Percentiles rank a stretch among this genome's conserved stretches.
phyloP scores from a whole-genome alignment of 306 rosid species.

The Acacia crassicarpa region DNA sequence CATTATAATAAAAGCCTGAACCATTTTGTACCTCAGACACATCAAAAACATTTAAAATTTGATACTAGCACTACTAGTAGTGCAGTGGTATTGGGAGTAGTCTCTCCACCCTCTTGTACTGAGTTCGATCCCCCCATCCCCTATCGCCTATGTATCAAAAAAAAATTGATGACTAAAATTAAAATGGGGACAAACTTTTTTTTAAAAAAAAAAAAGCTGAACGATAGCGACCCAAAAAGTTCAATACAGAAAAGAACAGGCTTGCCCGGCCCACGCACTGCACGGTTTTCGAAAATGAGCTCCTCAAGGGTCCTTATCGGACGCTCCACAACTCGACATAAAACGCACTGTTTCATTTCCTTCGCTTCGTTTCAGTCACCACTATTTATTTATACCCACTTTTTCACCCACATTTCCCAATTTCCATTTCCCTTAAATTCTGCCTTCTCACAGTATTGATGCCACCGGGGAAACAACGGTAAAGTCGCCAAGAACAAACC shows the following conservation, averaged over 20 bases:
- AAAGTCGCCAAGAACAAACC: background rate
- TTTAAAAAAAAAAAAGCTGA: constrained; percentile 29
- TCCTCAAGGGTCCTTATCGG: background rate
- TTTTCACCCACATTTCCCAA: background rate
- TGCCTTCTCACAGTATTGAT: background rate
- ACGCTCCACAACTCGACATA: constrained; percentile 18
- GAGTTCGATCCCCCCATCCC: no score
- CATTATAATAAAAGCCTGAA: no score
- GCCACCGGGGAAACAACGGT: background rate
- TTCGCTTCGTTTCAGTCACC: background rate
- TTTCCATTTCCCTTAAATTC: background rate
- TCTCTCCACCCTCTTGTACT: no score
- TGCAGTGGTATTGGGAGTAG: no score
- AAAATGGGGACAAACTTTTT: no score
- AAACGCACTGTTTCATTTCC: background rate
- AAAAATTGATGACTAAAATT: no score
- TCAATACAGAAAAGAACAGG: background rate
- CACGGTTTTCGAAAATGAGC: background rate
- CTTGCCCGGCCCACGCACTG: background rate
- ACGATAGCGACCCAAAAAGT: background rate
- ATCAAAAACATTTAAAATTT: no score
- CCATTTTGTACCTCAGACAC: no score
- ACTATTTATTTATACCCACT: background rate
- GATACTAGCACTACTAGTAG: no score
- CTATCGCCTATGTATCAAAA: no score